A percentile compares a stretch with the other conserved stretches of the same genome.
These are phyloP conservation scores for Starmera stellimalicola DNA, from an alignment of 1,139 yeast species.

Conservation along the genomic window DNA sequence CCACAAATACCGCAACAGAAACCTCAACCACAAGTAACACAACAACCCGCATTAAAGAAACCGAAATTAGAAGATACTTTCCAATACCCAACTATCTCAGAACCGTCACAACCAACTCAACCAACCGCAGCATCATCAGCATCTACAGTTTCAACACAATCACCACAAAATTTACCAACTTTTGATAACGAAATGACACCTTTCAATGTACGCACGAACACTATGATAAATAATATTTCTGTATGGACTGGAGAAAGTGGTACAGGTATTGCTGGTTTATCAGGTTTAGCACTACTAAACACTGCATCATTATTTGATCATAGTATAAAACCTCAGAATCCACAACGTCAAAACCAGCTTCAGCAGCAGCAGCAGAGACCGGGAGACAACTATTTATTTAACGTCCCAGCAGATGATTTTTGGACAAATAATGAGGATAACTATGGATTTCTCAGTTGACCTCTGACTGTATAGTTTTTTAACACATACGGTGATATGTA, in stretches of 20 bases:
- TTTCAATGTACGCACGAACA: slow-evolving; percentile 42
- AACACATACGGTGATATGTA: too few relatives aligned
- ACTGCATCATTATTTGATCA: slow-evolving; percentile 16
- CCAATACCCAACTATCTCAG: slow-evolving; percentile 10
- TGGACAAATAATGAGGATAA: slow-evolving; percentile 34
- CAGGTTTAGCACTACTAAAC: slow-evolving; percentile 11
- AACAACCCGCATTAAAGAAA: background rate
- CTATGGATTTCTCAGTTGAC: slow-evolving; percentile 32
- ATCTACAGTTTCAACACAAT: slow-evolving; percentile 1
- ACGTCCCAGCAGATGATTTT: slow-evolving; percentile 30
- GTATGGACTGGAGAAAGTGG: slow-evolving; percentile 47
- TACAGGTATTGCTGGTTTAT: background rate
- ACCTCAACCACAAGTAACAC: background rate
- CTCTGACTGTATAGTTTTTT: too few relatives aligned
- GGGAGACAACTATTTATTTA: slow-evolving; percentile 15
- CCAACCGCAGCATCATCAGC: slow-evolving; percentile 8
- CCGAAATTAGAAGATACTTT: slow-evolving; percentile 6
- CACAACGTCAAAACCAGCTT: slow-evolving; percentile 1
- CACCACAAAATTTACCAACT: slow-evolving; percentile 5
- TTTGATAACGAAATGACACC: slow-evolving; percentile 26
- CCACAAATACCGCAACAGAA: background rate
- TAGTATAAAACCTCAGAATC: slow-evolving; percentile 3
- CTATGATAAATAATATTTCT: slow-evolving; percentile 53
- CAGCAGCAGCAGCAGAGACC: slow-evolving; percentile 10
- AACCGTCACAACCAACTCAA: slow-evolving; percentile 7